Base-by-base conservation (phyloP, 345 rosid species). In the Populus alba region DNA sequence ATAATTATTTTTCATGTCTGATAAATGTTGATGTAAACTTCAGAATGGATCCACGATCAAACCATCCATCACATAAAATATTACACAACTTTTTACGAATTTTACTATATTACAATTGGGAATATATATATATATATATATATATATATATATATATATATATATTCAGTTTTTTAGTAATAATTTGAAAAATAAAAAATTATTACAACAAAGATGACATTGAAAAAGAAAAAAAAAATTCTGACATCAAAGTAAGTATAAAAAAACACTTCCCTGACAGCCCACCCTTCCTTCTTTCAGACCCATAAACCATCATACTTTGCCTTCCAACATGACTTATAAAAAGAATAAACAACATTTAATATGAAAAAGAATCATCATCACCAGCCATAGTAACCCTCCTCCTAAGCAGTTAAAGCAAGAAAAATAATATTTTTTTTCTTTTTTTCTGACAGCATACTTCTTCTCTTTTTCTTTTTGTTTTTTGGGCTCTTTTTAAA, bases 201-300 rank as follows among this genome's bases (percentile, higher is more conserved):
- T 27, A 51, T 67, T 77, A 77, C 75, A 77, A 29, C 31, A 76
- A 38, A 66, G 38, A 43, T 16, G 55, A 27, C 20, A 49, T 5
- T n/a, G 55, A 70, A 70, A 70, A 53, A 12, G 53, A 67, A 77
- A 45, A 68, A n/a, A n/a, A 66, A 17, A 7, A 70, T 53, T 55
- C 79, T 76, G 73, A 77, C 68, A 77, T 76, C 57, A 67, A 67
- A 69, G 75, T 73, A 67, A 69, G 75, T 73, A 37, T 73, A 67
- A 16, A 47, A 41, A 75, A 51, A 23, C 63, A 57, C 63, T 10
- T 23, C 65, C 65, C 29, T 59, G 65, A 59, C 6, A 59, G 65
- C 16, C 29, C 38, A 51, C 47, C 66, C 51, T 67, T 9, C 72
- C 5, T 41, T 15, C 9, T 59, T 15, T 18, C 53, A 66, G 45